These are phyloP conservation scores for Fusarium burgessii DNA, from an alignment of 2,329 filamentous ascomycete genomes.

Conservation along the genomic window DNA sequence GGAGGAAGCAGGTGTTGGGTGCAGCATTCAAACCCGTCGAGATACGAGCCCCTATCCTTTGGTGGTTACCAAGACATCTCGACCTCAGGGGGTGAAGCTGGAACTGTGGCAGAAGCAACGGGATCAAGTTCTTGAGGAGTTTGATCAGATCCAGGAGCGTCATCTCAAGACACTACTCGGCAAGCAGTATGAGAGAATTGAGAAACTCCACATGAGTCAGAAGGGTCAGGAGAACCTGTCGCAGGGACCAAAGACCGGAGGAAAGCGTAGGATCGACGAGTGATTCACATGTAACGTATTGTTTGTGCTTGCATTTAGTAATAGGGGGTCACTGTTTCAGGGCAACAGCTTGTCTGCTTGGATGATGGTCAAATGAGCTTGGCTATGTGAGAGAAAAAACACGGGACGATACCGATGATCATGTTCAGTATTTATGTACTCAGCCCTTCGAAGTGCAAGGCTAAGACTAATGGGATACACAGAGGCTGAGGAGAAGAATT, in stretches of 20 bases:
- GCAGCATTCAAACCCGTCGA: constrained; percentile 35
- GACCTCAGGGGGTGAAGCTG: neutral
- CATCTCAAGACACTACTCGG: constrained; percentile 18
- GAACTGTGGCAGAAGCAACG: neutral
- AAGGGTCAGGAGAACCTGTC: neutral
- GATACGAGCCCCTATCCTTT: constrained; percentile 21
- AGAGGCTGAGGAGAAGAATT: too few species aligned
- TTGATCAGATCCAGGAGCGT: neutral
- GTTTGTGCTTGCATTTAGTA: neutral
- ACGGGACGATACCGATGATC: too few species aligned
- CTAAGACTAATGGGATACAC: too few species aligned
- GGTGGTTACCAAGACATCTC: constrained; percentile 44
- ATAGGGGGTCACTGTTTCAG: neutral
- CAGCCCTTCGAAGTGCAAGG: too few species aligned
- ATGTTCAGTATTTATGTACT: too few species aligned
- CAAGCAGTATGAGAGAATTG: neutral
- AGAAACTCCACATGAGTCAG: neutral
- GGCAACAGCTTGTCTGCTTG: neutral
- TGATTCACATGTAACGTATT: neutral
- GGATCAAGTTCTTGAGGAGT: neutral
- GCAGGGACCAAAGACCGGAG: neutral
- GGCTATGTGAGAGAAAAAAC: neutral
- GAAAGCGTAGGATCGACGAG: constrained; percentile 14
- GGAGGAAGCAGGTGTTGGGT: constrained; percentile 26
- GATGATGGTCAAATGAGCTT: neutral